Percentiles rank a stretch among this genome's conserved stretches.
phyloP scores from a whole-genome alignment of 202 grass and related monocot species.

The Zizania palustris region DNA sequence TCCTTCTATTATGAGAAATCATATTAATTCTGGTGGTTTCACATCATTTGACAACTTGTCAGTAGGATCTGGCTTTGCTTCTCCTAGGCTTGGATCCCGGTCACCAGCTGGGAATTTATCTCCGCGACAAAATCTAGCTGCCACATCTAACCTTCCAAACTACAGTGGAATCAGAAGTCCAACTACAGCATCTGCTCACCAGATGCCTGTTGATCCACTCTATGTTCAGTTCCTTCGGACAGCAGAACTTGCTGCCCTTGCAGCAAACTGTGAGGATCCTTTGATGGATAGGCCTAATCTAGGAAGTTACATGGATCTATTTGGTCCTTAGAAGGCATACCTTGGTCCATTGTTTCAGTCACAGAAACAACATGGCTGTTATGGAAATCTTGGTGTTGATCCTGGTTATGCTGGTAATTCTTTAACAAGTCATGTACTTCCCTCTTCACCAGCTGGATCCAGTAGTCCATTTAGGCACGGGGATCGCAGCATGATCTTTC shows the following conservation, averaged over 20 bases:
- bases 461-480: conserved; percentile 64
- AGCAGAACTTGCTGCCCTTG: conserved; percentile 52
- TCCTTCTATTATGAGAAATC: conserved; percentile 60
- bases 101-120: conserved; percentile 53
- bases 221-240: conserved; percentile 65
- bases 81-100: conserved; percentile 53
- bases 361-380: conserved; percentile 73
- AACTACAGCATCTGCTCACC: conserved; percentile 47
- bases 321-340: conserved; percentile 61
- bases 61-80: conserved; percentile 55
- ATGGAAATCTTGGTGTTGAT: conserved; percentile 55
- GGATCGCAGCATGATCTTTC: conserved; percentile 59
- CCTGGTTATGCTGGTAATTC: conserved; percentile 67
- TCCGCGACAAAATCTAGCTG: conserved; percentile 57
- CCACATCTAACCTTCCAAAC: conserved; percentile 54
- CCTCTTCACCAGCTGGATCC: conserved; percentile 59
- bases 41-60: conserved; percentile 46
- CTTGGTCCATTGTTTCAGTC: conserved; percentile 63
- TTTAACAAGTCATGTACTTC: conserved; percentile 59
- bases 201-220: conserved; percentile 55
- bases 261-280: conserved; percentile 59
- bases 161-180: conserved; percentile 54
- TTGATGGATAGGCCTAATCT: conserved; percentile 50
- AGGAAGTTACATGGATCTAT: conserved; percentile 62
- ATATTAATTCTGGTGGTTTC: conserved; percentile 56